phyloP scores from a whole-genome alignment of 768 basidiomycete species.

The Paxillus rubicundulus region DNA sequence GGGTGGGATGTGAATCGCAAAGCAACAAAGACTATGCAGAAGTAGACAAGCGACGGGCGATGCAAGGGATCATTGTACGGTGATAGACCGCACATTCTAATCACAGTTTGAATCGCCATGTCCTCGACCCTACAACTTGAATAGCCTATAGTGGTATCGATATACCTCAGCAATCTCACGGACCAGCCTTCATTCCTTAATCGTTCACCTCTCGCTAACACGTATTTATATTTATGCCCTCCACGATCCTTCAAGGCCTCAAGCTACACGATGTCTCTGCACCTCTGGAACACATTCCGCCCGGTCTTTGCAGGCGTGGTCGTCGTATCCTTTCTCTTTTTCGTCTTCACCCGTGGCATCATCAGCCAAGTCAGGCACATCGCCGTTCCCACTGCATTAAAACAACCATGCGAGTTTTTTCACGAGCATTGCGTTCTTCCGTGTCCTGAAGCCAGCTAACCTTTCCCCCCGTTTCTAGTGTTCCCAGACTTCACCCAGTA shows the following conservation, averaged over 20 bases:
- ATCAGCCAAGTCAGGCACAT: conserved; percentile 5
- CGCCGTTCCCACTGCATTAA: neutral
- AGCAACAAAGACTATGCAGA: conserved; percentile 45
- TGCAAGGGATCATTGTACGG: conserved; percentile 33
- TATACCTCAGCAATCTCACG: too few species aligned
- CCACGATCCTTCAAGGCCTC: too few species aligned
- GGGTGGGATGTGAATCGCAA: conserved; percentile 51
- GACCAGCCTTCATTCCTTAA: too few species aligned
- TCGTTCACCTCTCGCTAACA: too few species aligned
- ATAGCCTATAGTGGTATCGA: too few species aligned
- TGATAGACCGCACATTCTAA: too few species aligned
- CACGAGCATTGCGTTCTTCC: neutral
- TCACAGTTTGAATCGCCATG: too few species aligned
- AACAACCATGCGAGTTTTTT: conserved; percentile 16
- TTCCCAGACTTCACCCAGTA: conserved; percentile 60
- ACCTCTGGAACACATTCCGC: neutral
- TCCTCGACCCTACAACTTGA: too few species aligned
- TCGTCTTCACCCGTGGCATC: conserved; percentile 39
- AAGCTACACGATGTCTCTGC: neutral
- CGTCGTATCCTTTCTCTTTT: conserved; percentile 42
- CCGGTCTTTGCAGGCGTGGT: conserved; percentile 33
- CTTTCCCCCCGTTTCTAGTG: neutral
- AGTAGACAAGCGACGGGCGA: conserved; percentile 49
- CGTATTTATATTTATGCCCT: too few species aligned
- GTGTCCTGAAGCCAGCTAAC: neutral